Conservation (phyloP, 768 basidiomycete species). For the Tricholoma matsutake region DNA sequence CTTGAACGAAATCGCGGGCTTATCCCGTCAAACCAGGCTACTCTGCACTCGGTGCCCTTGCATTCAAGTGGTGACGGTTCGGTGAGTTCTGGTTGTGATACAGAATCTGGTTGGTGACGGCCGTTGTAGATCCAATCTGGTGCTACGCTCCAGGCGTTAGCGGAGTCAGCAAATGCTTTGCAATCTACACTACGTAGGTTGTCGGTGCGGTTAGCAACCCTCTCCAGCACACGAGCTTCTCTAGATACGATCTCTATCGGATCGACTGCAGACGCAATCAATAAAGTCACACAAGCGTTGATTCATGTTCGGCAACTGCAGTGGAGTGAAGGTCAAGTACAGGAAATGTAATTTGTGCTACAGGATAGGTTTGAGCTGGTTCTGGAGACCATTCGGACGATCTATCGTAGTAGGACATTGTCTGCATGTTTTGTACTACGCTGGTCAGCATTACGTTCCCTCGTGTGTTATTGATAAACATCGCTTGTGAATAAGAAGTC, state of each 20-base stretch:
- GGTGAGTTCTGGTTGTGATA: neutral
- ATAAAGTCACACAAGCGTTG: constrained; percentile 62
- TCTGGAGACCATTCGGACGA: neutral
- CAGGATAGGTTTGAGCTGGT: neutral
- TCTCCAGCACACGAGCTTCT: constrained; percentile 35
- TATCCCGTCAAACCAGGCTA: neutral
- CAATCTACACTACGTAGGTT: constrained; percentile 51
- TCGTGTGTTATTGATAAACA: too few species aligned
- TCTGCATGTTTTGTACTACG: too few species aligned
- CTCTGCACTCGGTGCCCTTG: neutral
- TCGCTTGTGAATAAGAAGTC: too few species aligned
- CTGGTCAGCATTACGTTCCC: too few species aligned
- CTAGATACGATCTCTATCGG: constrained; percentile 51
- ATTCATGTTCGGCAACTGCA: constrained; percentile 57
- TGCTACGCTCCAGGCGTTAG: constrained; percentile 21
- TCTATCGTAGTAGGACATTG: neutral
- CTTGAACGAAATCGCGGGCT: neutral
- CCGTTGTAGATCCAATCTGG: constrained; percentile 1
- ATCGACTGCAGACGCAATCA: constrained; percentile 64
- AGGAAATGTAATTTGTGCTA: constrained; percentile 7
- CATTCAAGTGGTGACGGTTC: neutral
- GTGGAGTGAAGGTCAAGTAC: constrained; percentile 38
- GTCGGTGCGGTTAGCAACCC: constrained; percentile 44
- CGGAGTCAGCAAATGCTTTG: constrained; percentile 43
- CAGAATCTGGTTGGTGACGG: neutral